Percentiles rank a stretch among this genome's conserved stretches.
Evolutionary conservation across 306 rosid species (phyloP).

Genomic region (Luffa acutangula): DNA sequence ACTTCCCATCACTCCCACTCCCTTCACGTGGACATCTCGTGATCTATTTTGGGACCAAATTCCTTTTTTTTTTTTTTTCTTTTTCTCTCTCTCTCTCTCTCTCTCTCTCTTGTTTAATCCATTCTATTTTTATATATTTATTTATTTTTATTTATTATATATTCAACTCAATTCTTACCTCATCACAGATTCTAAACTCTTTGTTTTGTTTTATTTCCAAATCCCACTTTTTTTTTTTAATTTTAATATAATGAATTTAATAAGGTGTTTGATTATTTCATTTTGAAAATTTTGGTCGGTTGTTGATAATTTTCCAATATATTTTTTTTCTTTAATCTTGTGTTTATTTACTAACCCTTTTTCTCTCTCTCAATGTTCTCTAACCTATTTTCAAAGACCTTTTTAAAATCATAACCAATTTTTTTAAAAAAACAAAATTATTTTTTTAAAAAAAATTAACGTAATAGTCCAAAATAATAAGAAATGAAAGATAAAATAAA

Average conservation of each 20-base stretch:
- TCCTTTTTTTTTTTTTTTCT: neutral
- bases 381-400: too few relatives aligned
- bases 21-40: slow-evolving; percentile 95
- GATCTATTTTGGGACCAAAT: slow-evolving; percentile 23
- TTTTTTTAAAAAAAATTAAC: too few relatives aligned
- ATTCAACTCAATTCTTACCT: neutral
- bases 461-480: too few relatives aligned
- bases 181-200: neutral
- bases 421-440: too few relatives aligned
- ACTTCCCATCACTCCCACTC: slow-evolving; percentile 18
- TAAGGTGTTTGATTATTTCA: neutral
- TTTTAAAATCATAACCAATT: too few relatives aligned
- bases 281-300: neutral
- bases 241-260: neutral
- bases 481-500: too few relatives aligned
- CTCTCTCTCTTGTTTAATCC: neutral
- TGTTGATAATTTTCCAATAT: too few relatives aligned
- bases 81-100: too few relatives aligned
- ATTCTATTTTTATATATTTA: neutral
- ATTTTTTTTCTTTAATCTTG: neutral
- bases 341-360: too few relatives aligned
- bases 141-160: neutral
- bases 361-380: too few relatives aligned
- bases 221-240: too few relatives aligned
- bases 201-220: neutral